Conservation (phyloP, 768 basidiomycete genomes). For the Psilocybe tampanensis region DNA sequence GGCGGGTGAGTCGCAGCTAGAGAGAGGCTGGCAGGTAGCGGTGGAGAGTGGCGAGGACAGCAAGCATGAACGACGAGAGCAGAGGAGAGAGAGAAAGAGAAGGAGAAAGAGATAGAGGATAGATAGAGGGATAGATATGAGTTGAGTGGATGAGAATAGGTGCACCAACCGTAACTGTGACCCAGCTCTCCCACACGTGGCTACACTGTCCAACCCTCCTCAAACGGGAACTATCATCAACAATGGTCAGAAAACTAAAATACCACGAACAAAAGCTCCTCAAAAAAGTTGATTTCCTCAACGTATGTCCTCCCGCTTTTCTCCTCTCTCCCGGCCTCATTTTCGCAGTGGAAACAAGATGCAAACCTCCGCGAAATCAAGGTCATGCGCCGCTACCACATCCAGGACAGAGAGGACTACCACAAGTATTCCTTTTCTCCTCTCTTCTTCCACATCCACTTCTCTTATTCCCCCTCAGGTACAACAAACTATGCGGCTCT, state of each 20-base stretch:
- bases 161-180: too few relatives aligned
- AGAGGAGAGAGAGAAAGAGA: slow-evolving; percentile 14
- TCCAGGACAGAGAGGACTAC: slow-evolving; percentile 93
- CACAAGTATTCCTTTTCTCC: slow-evolving; percentile 69
- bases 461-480: slow-evolving; percentile 43
- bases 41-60: not conserved
- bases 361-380: slow-evolving; percentile 87
- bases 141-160: too few relatives aligned
- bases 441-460: not conserved
- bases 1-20: not conserved
- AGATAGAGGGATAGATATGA: not conserved
- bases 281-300: slow-evolving; percentile 97
- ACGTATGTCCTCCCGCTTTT: slow-evolving; percentile 48
- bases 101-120: slow-evolving; percentile 5
- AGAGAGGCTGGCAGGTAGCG: not conserved
- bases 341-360: slow-evolving; percentile 92
- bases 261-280: slow-evolving; percentile 94
- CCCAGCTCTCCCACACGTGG: slow-evolving; percentile 39
- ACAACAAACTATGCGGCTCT: slow-evolving; percentile 94
- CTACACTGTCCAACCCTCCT: slow-evolving; percentile 25
- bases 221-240: slow-evolving; percentile 12
- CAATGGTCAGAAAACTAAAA: slow-evolving; percentile 92
- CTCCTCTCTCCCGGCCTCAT: slow-evolving; percentile 7
- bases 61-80: not conserved
- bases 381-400: slow-evolving; percentile 93